Evolutionary conservation across 2,329 filamentous ascomycete species (phyloP).

Genomic region (Ophiostoma himal-ulmi): DNA sequence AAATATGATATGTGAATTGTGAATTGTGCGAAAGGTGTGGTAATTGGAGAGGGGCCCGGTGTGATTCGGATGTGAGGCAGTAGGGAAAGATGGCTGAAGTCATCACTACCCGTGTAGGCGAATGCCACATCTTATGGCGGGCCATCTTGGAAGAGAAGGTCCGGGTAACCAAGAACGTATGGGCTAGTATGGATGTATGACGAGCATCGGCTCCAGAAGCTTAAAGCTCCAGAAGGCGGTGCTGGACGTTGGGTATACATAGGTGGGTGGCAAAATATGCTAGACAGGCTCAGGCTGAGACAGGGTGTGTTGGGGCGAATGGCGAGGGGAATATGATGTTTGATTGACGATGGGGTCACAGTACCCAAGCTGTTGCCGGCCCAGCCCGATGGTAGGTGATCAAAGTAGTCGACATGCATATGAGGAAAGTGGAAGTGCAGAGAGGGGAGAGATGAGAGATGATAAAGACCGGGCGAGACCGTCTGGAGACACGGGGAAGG

Average conservation of each 20-base stretch:
- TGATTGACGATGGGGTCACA: background rate
- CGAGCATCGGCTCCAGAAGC: background rate
- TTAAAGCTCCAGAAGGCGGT: background rate
- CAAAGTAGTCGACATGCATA: background rate
- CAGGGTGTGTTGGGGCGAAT: background rate
- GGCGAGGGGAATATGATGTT: background rate
- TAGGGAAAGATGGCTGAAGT: background rate
- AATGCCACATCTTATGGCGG: background rate
- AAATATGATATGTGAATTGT: background rate
- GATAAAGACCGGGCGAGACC: background rate
- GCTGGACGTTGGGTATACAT: background rate
- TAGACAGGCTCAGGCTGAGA: background rate
- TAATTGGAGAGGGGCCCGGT: background rate
- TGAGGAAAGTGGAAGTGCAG: background rate
- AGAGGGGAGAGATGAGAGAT: background rate
- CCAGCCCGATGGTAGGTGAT: background rate
- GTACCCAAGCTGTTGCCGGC: background rate
- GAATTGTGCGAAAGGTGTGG: background rate
- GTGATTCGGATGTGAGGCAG: constrained; percentile 9
- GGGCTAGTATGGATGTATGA: background rate
- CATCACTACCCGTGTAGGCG: background rate
- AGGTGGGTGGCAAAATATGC: background rate
- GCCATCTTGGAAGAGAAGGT: constrained; percentile 1
- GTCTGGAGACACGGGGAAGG: background rate
- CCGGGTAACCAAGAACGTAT: background rate